phyloP scores from a whole-genome alignment of 495 filamentous ascomycete genomes.

The Neurospora sp. region DNA sequence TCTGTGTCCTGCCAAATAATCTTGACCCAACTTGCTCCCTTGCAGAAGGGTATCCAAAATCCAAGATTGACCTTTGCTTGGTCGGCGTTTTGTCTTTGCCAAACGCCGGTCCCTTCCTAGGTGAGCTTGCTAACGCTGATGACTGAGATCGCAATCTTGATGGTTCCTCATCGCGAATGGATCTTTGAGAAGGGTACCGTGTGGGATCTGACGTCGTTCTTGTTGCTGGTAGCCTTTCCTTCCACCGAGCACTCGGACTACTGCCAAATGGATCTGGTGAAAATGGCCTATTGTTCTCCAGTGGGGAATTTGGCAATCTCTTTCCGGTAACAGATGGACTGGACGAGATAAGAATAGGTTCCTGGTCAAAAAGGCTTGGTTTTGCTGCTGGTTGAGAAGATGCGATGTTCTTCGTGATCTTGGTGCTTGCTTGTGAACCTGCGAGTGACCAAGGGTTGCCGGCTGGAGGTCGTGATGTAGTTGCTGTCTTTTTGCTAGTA shows the following conservation, averaged over 20 bases:
- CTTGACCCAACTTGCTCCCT: neutral
- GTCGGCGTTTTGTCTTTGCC: neutral
- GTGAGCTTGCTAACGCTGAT: neutral
- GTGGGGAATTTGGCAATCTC: neutral
- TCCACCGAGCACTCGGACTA: neutral
- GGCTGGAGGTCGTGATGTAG: constrained; percentile 5
- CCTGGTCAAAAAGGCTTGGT: constrained; percentile 1
- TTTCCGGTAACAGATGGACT: constrained; percentile 25
- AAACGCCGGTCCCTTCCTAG: constrained; percentile 1
- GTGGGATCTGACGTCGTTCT: neutral
- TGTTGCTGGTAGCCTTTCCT: neutral
- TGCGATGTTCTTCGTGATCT: constrained; percentile 13
- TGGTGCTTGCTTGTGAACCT: constrained; percentile 28
- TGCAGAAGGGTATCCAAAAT: constrained; percentile 3
- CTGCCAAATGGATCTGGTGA: constrained; percentile 30
- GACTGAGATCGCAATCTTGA: neutral
- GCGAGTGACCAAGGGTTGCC: constrained; percentile 36
- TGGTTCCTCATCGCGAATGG: neutral
- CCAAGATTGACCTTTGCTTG: constrained; percentile 9
- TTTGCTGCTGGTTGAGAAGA: constrained; percentile 3
- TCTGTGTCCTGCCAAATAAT: neutral
- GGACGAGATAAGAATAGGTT: constrained; percentile 35
- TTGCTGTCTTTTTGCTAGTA: constrained; percentile 8
- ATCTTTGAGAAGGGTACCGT: neutral
- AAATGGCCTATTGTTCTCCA: constrained; percentile 5